phyloP scores from a whole-genome alignment of 805 yeast genomes.

The Kregervanrija fluxuum region DNA sequence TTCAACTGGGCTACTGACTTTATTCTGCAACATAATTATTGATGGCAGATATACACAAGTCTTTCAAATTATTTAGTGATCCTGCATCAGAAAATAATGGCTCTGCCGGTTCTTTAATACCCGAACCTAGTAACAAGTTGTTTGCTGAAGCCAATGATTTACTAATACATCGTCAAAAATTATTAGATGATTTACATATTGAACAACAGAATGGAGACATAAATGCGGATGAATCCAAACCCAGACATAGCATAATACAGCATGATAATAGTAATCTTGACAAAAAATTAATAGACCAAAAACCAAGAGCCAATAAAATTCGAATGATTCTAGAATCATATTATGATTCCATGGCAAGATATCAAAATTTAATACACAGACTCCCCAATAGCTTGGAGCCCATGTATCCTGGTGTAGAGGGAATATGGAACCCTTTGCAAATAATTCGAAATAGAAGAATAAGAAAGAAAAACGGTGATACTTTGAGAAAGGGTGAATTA shows the following conservation, averaged over 20 bases:
- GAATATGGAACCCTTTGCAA: conserved; percentile 75
- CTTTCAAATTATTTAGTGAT: no score
- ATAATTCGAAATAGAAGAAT: conserved; percentile 66
- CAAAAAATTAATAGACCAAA: not conserved
- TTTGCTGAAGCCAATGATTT: conserved; percentile 31
- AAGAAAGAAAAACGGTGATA: conserved; percentile 43
- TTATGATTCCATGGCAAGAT: conserved; percentile 40
- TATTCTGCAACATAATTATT: no score
- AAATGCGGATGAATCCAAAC: conserved; percentile 1
- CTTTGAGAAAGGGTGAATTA: conserved; percentile 29
- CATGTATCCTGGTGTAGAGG: conserved; percentile 47
- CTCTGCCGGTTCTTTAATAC: no score
- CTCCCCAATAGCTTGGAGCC: conserved; percentile 4
- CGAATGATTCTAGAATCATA: conserved; percentile 41
- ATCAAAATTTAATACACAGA: conserved; percentile 18
- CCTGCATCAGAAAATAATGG: no score
- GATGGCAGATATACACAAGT: no score
- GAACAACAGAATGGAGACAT: not conserved
- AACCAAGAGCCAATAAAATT: conserved; percentile 43
- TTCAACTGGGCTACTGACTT: no score
- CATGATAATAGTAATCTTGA: not conserved
- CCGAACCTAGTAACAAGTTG: no score
- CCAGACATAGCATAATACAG: not conserved
- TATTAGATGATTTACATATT: conserved; percentile 37
- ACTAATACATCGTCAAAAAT: conserved; percentile 35